Base-by-base conservation (phyloP, 768 basidiomycete species). In the Amanita rimosa region DNA sequence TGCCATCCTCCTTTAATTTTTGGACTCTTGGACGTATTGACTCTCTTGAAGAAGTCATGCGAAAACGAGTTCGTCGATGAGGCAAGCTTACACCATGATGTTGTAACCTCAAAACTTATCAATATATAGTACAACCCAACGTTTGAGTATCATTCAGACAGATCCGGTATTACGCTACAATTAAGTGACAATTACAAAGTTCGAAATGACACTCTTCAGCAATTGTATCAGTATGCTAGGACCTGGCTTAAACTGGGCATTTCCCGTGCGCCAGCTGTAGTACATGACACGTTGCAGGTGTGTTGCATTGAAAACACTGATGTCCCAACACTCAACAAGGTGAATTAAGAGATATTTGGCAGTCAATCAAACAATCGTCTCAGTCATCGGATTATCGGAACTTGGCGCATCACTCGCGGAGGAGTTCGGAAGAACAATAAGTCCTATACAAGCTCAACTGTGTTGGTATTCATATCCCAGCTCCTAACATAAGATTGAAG, bases 31-130 rank as follows among this genome's bases (percentile, higher is more conserved):
- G 95, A 99, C 58, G 83, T 90, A 39, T 72, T 99, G 51, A 97
- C 96, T 0, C 71, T 97, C 7, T 68, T 98, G 53, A 79, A 92
- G 51, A 76, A 81, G 42, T 82, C 91, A 0, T 91, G 89, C 58
- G 90, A 97, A 63, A 86, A 91, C 52, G 91, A 96, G 66, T 91
- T 81, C 56, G 67, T 78, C 3, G 91, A 97, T 65, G 95, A 98
- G 78, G 93, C 89, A 54, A 46, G 70, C 54, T 5, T 50, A 22
- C 37, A 0, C 39, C 44, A 44, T 7, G 36, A 42, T 21, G 27
- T 36, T 10, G 42, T n/a, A 9, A 10, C 16, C 19, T 24, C 21
- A n/a, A 16, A n/a, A 31, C 10, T 17, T 6, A 37, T 35, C 26
- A n/a, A 46, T 46, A 21, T 16, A 2, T 26, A 96, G 93, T 96